Percentiles rank a stretch among this genome's conserved stretches.
Evolutionary conservation across 495 filamentous ascomycete genomes (phyloP).

Genomic region (Daldinia vernicosa): DNA sequence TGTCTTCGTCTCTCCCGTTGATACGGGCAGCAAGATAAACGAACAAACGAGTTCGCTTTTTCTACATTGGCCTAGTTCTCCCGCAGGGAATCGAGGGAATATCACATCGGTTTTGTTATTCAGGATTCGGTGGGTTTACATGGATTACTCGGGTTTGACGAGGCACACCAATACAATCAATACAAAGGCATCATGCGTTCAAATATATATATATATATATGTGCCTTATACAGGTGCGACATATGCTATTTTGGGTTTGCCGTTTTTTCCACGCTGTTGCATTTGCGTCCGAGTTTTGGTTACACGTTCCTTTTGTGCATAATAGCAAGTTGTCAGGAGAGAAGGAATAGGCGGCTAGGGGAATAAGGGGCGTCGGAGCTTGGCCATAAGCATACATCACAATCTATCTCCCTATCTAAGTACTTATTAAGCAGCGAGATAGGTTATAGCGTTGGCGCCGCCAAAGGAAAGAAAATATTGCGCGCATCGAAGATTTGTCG

Average conservation of each 20-base stretch:
- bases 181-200: background rate
- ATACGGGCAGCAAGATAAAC: background rate
- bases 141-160: slow-evolving; percentile 13
- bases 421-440: background rate
- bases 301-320: background rate
- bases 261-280: background rate
- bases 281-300: background rate
- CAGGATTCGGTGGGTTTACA: background rate
- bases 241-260: slow-evolving; percentile 1
- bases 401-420: background rate
- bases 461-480: background rate
- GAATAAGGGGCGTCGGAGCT: background rate
- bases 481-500: background rate
- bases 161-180: background rate
- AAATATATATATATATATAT: slow-evolving; percentile 15
- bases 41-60: background rate
- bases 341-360: background rate
- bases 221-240: slow-evolving; percentile 6
- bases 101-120: slow-evolving; percentile 11
- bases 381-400: background rate
- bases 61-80: slow-evolving; percentile 6
- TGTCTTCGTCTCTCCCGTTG: slow-evolving; percentile 1
- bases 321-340: background rate
- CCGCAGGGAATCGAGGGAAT: slow-evolving; percentile 28
- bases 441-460: background rate